A percentile compares a stretch with the other conserved stretches of the same genome.
Evolutionary conservation across 176 grass and related monocot genomes (phyloP).

Genomic region (Ensete ventricosum): DNA sequence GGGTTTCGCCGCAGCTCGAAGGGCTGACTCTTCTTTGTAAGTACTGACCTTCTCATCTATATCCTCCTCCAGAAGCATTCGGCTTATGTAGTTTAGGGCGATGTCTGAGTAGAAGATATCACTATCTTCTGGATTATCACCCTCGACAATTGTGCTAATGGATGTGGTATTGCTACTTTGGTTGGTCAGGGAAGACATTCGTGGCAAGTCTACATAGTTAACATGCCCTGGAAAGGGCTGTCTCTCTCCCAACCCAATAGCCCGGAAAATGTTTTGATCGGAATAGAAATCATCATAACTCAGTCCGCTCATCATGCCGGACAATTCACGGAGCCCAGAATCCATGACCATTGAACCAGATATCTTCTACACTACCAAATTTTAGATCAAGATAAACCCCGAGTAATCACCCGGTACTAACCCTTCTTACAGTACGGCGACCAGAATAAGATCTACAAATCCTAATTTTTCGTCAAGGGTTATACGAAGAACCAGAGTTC

Average conservation of each 20-base stretch:
- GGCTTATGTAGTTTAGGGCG: constrained; percentile 82
- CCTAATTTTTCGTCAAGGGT: neutral
- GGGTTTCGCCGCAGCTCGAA: constrained; percentile 62
- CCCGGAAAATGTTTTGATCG: constrained; percentile 4
- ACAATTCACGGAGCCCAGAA: constrained; percentile 13
- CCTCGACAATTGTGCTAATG: constrained; percentile 22
- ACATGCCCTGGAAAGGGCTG: neutral
- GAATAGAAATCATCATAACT: constrained; percentile 14
- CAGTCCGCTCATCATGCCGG: constrained; percentile 14
- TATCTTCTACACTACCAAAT: neutral
- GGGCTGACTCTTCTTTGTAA: constrained; percentile 66
- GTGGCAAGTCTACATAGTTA: constrained; percentile 2
- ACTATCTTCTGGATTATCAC: constrained; percentile 70
- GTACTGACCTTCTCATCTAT: constrained; percentile 90
- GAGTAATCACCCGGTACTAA: neutral
- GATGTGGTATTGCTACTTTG: constrained; percentile 2
- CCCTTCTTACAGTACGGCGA: neutral
- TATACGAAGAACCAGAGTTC: neutral
- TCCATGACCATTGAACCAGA: constrained; percentile 15
- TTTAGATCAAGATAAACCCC: neutral
- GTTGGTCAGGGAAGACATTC: constrained; percentile 11
- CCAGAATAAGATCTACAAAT: neutral
- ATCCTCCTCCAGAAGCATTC: constrained; percentile 96
- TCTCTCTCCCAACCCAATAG: neutral
- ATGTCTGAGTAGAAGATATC: constrained; percentile 78